phyloP scores from a whole-genome alignment of 345 rosid species.

The Clarkia xantiana region DNA sequence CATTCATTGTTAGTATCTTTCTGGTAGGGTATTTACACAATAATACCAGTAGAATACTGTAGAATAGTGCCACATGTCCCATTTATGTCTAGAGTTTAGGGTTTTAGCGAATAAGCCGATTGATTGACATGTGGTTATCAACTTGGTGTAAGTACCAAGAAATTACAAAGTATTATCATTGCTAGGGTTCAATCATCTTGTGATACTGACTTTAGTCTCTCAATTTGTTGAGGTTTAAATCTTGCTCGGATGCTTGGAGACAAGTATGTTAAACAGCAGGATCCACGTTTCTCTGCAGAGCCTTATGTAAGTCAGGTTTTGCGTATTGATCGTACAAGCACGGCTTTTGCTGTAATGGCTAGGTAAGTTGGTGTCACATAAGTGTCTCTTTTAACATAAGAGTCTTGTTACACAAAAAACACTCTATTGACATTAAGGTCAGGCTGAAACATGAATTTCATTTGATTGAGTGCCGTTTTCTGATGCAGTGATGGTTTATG shows the following conservation, averaged over 20 bases:
- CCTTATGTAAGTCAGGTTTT: conserved; percentile 70
- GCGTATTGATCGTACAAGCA: conserved; percentile 39
- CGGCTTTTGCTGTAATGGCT: conserved; percentile 59
- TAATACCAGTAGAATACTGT: no score
- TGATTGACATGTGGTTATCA: no score
- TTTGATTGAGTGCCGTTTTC: no score
- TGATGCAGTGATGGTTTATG: conserved; percentile 72
- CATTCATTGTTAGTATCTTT: no score
- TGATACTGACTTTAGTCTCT: background rate
- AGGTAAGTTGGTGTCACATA: conserved; percentile 29
- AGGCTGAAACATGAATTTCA: background rate
- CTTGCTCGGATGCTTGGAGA: conserved; percentile 97
- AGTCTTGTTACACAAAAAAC: no score
- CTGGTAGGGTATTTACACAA: no score
- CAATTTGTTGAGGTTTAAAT: conserved; percentile 47
- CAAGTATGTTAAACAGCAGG: conserved; percentile 87
- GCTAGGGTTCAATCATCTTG: background rate
- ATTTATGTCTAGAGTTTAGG: no score
- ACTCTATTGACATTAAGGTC: background rate
- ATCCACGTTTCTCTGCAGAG: conserved; percentile 66
- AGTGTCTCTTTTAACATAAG: no score
- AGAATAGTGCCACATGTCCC: no score
- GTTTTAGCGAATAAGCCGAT: no score
- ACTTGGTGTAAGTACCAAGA: no score
- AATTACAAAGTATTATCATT: background rate